phyloP scores from a whole-genome alignment of 495 filamentous ascomycete genomes.

The Penicillium egyptiacum region DNA sequence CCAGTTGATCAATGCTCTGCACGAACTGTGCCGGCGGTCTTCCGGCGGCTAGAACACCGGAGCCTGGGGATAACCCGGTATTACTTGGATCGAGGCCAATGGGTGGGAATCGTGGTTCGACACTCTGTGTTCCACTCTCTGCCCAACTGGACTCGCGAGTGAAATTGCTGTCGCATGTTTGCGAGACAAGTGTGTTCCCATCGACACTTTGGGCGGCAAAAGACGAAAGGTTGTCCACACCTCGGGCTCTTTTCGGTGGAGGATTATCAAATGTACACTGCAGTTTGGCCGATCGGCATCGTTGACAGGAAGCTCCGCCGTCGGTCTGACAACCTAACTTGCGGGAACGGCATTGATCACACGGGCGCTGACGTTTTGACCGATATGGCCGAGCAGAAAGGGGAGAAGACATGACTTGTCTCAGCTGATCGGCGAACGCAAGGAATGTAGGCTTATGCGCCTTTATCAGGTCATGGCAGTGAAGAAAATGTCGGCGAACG shows the following conservation, averaged over 20 bases:
- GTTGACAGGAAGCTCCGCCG: constrained; percentile 28
- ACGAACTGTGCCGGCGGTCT: constrained; percentile 31
- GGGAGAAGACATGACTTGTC: constrained; percentile 15
- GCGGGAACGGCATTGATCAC: constrained; percentile 39
- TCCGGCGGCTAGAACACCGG: constrained; percentile 19
- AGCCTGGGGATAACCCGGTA: constrained; percentile 17
- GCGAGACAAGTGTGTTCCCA: constrained; percentile 7
- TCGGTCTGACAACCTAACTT: constrained; percentile 40
- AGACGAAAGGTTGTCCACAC: constrained; percentile 12
- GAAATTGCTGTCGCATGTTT: constrained; percentile 5
- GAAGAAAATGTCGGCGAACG: not conserved
- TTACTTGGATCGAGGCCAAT: constrained; percentile 20
- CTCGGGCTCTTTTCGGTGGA: constrained; percentile 29
- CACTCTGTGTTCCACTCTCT: constrained; percentile 10
- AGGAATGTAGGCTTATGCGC: constrained; percentile 1
- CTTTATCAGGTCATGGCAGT: constrained; percentile 4
- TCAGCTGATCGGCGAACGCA: constrained; percentile 16
- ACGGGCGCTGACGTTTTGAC: constrained; percentile 41
- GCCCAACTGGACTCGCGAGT: constrained; percentile 8
- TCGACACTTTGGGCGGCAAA: constrained; percentile 12
- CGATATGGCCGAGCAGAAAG: constrained; percentile 36
- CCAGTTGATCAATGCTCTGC: constrained; percentile 37
- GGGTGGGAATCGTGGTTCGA: constrained; percentile 15
- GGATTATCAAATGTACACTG: constrained; percentile 35
- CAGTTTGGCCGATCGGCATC: constrained; percentile 30